Conservation (phyloP, 2,329 filamentous ascomycete species). For the Aspergillus amoenus region DNA sequence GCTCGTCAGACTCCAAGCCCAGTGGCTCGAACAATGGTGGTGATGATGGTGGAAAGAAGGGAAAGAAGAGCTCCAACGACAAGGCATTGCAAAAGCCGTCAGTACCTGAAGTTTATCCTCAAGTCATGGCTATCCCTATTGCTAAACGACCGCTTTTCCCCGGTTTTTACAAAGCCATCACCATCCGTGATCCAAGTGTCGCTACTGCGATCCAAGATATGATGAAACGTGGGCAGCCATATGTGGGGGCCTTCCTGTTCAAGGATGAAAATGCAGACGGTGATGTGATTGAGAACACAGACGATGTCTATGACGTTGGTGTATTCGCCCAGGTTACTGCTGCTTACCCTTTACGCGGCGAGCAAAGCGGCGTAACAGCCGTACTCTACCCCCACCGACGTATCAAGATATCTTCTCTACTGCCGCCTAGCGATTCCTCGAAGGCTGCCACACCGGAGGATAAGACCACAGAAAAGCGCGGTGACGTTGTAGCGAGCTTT, state of each 20-base stretch:
- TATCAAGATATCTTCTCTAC: slow-evolving; percentile 82
- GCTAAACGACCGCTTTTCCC: slow-evolving; percentile 91
- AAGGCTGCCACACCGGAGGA: slow-evolving; percentile 34
- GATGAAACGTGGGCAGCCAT: slow-evolving; percentile 94
- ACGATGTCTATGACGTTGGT: slow-evolving; percentile 92
- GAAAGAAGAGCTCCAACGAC: slow-evolving; percentile 67
- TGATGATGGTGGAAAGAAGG: slow-evolving; percentile 68
- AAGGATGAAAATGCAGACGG: slow-evolving; percentile 94
- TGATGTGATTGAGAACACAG: slow-evolving; percentile 84
- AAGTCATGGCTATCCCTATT: slow-evolving; percentile 96
- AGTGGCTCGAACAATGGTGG: slow-evolving; percentile 55
- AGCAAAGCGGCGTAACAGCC: slow-evolving; percentile 81
- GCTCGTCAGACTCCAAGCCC: slow-evolving; percentile 45
- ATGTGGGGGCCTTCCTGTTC: slow-evolving; percentile 94
- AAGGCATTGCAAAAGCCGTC: slow-evolving; percentile 80
- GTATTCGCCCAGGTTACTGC: slow-evolving; percentile 98
- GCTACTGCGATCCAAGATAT: slow-evolving; percentile 91
- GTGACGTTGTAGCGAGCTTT: slow-evolving; percentile 95
- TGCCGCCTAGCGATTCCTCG: slow-evolving; percentile 60
- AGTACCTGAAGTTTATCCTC: slow-evolving; percentile 92
- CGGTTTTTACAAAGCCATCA: slow-evolving; percentile 98
- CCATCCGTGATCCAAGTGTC: slow-evolving; percentile 89
- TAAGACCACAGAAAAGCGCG: slow-evolving; percentile 68
- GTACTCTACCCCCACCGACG: slow-evolving; percentile 94
- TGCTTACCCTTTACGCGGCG: slow-evolving; percentile 81